Percentiles rank a stretch among this genome's conserved stretches.
Evolutionary conservation across 1,284 basidiomycete species (phyloP).

Genomic region (Vanrija sp.): DNA sequence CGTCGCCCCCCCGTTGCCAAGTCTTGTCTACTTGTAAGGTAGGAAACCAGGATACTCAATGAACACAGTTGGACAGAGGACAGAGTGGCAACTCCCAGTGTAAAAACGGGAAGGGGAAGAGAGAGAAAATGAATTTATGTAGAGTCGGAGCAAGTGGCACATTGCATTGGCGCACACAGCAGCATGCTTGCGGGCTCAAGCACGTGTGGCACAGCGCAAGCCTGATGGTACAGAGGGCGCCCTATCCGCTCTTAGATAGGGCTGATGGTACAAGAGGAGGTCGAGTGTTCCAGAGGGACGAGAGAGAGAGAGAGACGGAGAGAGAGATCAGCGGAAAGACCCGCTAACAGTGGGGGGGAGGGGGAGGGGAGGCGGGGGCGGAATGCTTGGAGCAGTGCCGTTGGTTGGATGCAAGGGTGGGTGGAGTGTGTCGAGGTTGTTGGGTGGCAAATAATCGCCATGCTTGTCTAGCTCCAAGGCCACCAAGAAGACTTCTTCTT

Average conservation of each 20-base stretch:
- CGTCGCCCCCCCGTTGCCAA: too few relatives aligned
- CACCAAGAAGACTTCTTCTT: conserved; percentile 46
- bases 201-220: not conserved
- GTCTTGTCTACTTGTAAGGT: too few relatives aligned
- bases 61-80: too few relatives aligned
- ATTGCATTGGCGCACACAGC: not conserved
- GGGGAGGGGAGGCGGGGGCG: not conserved
- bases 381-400: not conserved
- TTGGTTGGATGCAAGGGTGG: not conserved
- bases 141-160: conserved; percentile 4
- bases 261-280: conserved; percentile 1
- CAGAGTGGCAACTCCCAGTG: too few relatives aligned
- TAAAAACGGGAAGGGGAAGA: too few relatives aligned
- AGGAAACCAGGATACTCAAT: too few relatives aligned
- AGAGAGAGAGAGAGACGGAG: not conserved
- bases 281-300: not conserved
- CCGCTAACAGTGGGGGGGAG: not conserved
- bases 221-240: conserved; percentile 9
- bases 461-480: conserved; percentile 8
- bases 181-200: not conserved
- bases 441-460: not conserved
- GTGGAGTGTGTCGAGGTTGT: not conserved
- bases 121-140: too few relatives aligned
- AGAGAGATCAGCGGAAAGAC: not conserved
- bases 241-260: conserved; percentile 4